Conservation (phyloP, 768 basidiomycete species). For the Boletus reticulatus region DNA sequence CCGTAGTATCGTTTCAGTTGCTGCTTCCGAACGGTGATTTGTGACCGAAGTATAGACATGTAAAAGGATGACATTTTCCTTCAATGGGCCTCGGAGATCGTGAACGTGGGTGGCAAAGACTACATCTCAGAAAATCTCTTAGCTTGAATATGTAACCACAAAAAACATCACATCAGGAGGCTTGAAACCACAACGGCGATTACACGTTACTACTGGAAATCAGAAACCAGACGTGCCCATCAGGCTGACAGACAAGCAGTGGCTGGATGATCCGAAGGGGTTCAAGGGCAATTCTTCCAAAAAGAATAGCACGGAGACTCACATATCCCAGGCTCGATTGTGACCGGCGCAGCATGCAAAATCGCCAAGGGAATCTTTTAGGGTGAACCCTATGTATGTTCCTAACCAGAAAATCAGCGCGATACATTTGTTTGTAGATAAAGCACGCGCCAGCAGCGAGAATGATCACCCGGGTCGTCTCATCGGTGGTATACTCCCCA, state of each 20-base stretch:
- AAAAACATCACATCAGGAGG: background rate
- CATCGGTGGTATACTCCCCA: background rate
- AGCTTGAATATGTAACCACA: background rate
- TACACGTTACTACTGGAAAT: constrained; percentile 6
- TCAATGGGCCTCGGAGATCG: background rate
- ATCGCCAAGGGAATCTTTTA: constrained; percentile 55
- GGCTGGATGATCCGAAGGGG: constrained; percentile 2
- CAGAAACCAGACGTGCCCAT: background rate
- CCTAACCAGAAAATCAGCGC: constrained; percentile 30
- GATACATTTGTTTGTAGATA: background rate
- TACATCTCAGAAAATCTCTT: background rate
- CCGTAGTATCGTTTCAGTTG: background rate
- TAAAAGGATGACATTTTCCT: background rate
- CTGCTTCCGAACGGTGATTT: background rate
- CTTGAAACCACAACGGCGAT: constrained; percentile 23
- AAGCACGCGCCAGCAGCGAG: constrained; percentile 2
- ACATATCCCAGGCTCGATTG: background rate
- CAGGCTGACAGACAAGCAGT: constrained; percentile 8
- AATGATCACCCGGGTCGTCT: background rate
- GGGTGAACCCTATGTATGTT: constrained; percentile 45
- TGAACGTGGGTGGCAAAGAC: background rate
- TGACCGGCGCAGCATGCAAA: constrained; percentile 46
- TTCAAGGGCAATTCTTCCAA: background rate
- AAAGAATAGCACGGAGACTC: background rate
- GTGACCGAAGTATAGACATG: background rate